These are phyloP conservation scores for Heteromeles arbutifolia DNA, from an alignment of 306 rosid genomes.

Conservation along the genomic window DNA sequence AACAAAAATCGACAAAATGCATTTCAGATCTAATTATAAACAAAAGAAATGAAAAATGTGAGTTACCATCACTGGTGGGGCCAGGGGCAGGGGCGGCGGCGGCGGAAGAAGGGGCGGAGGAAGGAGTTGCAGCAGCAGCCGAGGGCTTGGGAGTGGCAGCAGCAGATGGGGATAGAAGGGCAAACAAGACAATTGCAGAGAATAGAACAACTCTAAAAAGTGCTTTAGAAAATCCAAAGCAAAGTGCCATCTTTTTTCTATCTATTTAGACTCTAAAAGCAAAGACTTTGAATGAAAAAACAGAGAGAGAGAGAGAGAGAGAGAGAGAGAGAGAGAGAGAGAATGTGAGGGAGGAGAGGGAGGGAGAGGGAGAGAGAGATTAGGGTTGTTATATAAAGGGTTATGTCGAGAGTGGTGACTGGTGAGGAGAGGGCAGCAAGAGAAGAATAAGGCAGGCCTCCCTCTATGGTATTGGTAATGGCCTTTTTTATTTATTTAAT, in stretches of 20 bases:
- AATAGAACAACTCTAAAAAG: constrained; percentile 21
- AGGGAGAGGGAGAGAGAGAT: background rate
- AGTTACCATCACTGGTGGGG: constrained; percentile 69
- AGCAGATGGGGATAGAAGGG: constrained; percentile 38
- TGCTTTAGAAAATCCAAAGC: constrained; percentile 21
- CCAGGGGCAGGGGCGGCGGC: constrained; percentile 48
- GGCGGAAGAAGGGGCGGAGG: constrained; percentile 46
- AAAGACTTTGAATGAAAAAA: background rate
- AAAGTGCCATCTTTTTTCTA: constrained; percentile 26
- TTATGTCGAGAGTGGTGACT: background rate
- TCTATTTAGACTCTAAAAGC: background rate
- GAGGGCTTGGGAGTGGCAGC: constrained; percentile 22
- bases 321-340: constrained; percentile 7
- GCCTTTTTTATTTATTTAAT: background rate
- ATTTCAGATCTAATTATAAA: background rate
- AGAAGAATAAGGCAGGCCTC: constrained; percentile 18
- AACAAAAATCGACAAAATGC: background rate
- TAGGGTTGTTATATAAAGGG: background rate
- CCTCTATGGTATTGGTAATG: background rate
- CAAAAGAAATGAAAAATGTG: background rate
- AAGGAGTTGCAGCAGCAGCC: constrained; percentile 13
- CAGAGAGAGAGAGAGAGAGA: constrained; percentile 6
- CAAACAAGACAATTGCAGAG: constrained; percentile 24
- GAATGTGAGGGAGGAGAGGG: background rate
- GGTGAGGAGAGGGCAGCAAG: constrained; percentile 4